Conservation (phyloP, 352 stramenopile species). For the Phytophthora sp. region DNA sequence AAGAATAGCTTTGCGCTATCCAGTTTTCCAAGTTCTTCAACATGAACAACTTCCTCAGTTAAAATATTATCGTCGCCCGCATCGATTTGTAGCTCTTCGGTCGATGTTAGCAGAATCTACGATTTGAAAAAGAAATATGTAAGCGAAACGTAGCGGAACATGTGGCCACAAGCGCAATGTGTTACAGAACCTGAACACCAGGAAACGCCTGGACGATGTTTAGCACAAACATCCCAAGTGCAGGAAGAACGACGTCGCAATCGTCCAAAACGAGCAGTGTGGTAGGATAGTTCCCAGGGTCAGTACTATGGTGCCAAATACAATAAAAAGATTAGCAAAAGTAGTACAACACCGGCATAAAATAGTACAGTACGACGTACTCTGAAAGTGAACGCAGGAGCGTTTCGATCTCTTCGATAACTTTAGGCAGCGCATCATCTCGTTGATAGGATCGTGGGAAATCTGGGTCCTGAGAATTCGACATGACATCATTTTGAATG, state of each 20-base stretch:
- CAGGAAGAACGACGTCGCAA: constrained; percentile 54
- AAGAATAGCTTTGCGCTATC: constrained; percentile 58
- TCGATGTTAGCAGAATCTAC: constrained; percentile 48
- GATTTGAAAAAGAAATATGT: not conserved
- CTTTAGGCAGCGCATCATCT: constrained; percentile 33
- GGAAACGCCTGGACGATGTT: constrained; percentile 44
- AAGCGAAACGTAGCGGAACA: not conserved
- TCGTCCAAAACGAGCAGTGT: constrained; percentile 64
- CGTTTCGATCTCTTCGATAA: constrained; percentile 34
- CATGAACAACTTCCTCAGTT: constrained; percentile 27
- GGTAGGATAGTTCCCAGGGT: constrained; percentile 20
- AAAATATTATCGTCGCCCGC: constrained; percentile 14
- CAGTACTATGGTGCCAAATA: constrained; percentile 19
- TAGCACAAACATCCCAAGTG: constrained; percentile 53
- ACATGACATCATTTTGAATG: constrained; percentile 23
- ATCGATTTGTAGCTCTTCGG: constrained; percentile 32
- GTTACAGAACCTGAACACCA: constrained; percentile 46
- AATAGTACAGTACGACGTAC: constrained; percentile 20
- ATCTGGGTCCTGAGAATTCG: constrained; percentile 10
- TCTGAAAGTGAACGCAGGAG: constrained; percentile 42
- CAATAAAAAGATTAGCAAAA: not conserved
- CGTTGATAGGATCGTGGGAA: constrained; percentile 7
- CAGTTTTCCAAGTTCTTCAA: constrained; percentile 44
- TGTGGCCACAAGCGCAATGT: too few relatives aligned
- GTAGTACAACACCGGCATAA: not conserved